These are phyloP conservation scores for Fonsecaea multimorphosa DNA, from an alignment of 2,329 filamentous ascomycete genomes.

Conservation along the genomic window DNA sequence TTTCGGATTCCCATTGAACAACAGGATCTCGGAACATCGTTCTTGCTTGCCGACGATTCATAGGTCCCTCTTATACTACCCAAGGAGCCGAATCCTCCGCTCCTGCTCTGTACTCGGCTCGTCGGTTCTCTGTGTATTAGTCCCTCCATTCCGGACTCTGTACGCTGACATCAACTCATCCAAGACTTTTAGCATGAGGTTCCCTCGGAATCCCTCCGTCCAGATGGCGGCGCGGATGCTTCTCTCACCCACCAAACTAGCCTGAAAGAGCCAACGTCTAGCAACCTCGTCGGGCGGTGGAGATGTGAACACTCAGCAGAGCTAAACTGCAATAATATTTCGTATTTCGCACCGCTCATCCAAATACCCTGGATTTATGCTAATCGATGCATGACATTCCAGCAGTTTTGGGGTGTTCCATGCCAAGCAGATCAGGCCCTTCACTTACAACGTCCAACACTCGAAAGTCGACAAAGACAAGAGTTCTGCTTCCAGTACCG, in stretches of 20 bases:
- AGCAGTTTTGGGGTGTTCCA: neutral
- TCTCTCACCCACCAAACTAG: neutral
- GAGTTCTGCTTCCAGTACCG: neutral
- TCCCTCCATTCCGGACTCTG: too few relatives aligned
- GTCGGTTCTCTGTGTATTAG: too few relatives aligned
- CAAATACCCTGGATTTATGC: neutral
- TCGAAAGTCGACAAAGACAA: neutral
- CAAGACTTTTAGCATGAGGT: neutral
- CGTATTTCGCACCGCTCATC: neutral
- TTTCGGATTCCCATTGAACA: too few relatives aligned
- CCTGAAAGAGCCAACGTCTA: neutral
- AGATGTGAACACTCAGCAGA: neutral
- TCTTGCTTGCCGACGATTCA: neutral
- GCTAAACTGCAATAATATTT: neutral
- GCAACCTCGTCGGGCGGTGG: neutral
- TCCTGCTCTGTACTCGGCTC: too few relatives aligned
- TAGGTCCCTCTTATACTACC: too few relatives aligned
- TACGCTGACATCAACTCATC: neutral
- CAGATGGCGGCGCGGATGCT: neutral
- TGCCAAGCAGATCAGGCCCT: conserved; percentile 15
- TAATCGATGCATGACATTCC: neutral
- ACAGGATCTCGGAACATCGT: neutral
- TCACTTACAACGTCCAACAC: neutral
- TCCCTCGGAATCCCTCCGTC: neutral
- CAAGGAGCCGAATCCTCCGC: too few relatives aligned